These are phyloP conservation scores for Hordeum pubiflorum DNA, from an alignment of 202 grass and related monocot genomes.

Conservation along the genomic window DNA sequence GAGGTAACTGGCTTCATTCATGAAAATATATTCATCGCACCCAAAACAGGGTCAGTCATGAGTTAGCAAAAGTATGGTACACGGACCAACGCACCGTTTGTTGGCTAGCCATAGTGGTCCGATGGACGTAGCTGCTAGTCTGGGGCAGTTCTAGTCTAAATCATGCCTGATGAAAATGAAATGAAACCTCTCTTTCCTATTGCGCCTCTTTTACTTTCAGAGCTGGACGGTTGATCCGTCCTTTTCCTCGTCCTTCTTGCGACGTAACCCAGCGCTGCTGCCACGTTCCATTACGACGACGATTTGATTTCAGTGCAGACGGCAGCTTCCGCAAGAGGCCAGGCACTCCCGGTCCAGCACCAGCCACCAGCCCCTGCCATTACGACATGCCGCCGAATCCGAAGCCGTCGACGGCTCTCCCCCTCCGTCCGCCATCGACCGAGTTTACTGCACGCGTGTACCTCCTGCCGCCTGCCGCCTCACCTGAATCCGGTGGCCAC, in stretches of 20 bases:
- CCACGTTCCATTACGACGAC: not conserved
- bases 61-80: too few relatives aligned
- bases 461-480: not conserved
- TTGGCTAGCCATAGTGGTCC: too few relatives aligned
- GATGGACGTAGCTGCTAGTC: too few relatives aligned
- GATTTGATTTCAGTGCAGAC: not conserved
- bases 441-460: not conserved
- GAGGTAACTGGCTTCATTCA: too few relatives aligned
- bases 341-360: not conserved
- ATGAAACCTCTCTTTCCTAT: too few relatives aligned
- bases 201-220: not conserved
- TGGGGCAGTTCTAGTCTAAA: too few relatives aligned
- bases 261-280: not conserved
- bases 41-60: too few relatives aligned
- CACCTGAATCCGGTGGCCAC: constrained; percentile 3
- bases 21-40: too few relatives aligned
- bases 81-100: too few relatives aligned
- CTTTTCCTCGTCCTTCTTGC: not conserved
- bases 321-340: not conserved
- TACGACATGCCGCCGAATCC: not conserved
- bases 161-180: too few relatives aligned
- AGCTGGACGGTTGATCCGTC: not conserved
- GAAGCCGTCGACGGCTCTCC: not conserved
- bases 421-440: not conserved
- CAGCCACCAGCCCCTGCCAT: not conserved